phyloP scores from a whole-genome alignment of 805 yeast genomes.

The Candida suzukii region DNA sequence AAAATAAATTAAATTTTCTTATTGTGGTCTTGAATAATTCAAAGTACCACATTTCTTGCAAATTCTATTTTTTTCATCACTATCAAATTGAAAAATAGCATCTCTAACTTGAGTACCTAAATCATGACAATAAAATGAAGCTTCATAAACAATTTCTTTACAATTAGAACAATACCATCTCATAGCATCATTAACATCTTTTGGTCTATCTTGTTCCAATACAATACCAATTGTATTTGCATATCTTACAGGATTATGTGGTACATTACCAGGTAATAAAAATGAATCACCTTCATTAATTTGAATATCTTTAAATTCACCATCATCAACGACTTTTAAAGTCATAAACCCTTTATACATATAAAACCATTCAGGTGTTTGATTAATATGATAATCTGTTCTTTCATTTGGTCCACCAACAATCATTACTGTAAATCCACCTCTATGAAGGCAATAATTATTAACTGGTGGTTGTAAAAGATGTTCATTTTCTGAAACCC shows the following conservation, averaged over 20 bases:
- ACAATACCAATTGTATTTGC: constrained; percentile 85
- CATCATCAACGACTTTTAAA: constrained; percentile 74
- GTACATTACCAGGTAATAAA: constrained; percentile 74
- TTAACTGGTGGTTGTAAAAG: constrained; percentile 87
- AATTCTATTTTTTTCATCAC: constrained; percentile 54
- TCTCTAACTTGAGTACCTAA: constrained; percentile 86
- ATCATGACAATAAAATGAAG: constrained; percentile 67
- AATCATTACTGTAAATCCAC: constrained; percentile 91
- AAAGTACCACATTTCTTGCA: constrained; percentile 70
- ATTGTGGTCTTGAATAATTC: constrained; percentile 58
- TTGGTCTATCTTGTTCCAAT: constrained; percentile 86
- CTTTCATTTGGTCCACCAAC: constrained; percentile 96
- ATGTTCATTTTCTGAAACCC: constrained; percentile 74
- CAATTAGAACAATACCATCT: constrained; percentile 87
- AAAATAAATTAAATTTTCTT: too few relatives aligned
- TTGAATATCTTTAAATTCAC: constrained; percentile 63
- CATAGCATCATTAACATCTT: constrained; percentile 58
- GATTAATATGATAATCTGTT: constrained; percentile 88
- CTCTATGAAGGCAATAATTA: constrained; percentile 82
- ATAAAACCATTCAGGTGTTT: constrained; percentile 91
- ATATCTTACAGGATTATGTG: constrained; percentile 86
- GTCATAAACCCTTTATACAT: constrained; percentile 85
- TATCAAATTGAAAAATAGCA: constrained; percentile 68
- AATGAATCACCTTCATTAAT: constrained; percentile 88
- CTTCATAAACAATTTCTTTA: constrained; percentile 56